Conservation (phyloP, 768 basidiomycete species). For the Mycena capillaripes region DNA sequence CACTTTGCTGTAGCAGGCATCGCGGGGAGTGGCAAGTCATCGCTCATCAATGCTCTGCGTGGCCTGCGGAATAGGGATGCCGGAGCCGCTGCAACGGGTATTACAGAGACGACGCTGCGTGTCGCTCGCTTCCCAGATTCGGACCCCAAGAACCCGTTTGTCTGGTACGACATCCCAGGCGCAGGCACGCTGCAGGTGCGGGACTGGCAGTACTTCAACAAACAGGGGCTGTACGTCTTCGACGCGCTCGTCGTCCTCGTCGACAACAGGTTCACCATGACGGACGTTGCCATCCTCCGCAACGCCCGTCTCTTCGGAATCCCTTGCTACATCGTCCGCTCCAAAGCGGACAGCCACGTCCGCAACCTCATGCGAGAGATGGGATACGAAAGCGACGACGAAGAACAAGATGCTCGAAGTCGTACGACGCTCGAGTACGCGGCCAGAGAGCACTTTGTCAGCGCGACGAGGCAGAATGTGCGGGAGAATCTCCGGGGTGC, state of each 20-base stretch:
- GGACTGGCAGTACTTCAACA: conserved; percentile 54
- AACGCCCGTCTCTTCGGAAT: too few species aligned
- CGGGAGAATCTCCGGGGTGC: conserved; percentile 7
- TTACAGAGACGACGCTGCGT: conserved; percentile 43
- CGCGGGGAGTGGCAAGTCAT: conserved; percentile 11
- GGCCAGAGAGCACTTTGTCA: too few species aligned
- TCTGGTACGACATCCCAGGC: too few species aligned
- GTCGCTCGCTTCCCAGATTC: conserved; percentile 43
- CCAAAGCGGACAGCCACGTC: conserved; percentile 38
- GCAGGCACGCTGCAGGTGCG: too few species aligned
- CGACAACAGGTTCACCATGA: conserved; percentile 48
- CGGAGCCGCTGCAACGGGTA: conserved; percentile 45
- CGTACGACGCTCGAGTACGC: neutral
- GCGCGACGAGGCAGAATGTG: conserved; percentile 14
- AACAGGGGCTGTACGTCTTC: conserved; percentile 53
- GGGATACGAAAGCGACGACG: conserved; percentile 20
- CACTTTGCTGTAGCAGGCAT: conserved; percentile 9
- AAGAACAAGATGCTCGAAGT: conserved; percentile 14
- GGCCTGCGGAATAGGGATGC: conserved; percentile 36
- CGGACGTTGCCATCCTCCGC: too few species aligned
- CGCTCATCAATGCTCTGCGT: too few species aligned
- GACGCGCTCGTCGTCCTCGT: conserved; percentile 50
- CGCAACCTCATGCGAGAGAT: conserved; percentile 12
- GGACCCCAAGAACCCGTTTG: conserved; percentile 29
- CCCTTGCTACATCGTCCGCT: too few species aligned